Evolutionary conservation across 176 grass and related monocot species (phyloP).

Genomic region (Metroxylon sagu): DNA sequence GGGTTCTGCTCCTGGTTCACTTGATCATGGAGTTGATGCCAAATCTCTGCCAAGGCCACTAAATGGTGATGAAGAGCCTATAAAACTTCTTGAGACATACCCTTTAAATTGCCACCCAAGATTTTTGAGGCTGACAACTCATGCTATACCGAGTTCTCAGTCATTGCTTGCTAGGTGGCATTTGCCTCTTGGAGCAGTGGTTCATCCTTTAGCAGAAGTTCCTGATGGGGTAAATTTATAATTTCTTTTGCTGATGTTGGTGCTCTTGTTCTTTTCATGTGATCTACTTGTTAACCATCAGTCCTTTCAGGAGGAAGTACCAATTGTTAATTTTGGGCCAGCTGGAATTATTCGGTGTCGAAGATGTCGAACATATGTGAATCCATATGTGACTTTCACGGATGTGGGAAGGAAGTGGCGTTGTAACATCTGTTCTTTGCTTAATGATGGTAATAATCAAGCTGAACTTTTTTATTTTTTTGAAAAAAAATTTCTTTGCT

Average conservation of each 20-base stretch:
- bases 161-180: conserved; percentile 88
- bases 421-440: conserved; percentile 91
- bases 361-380: conserved; percentile 96
- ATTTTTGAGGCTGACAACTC: conserved; percentile 84
- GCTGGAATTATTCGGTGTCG: conserved; percentile 83
- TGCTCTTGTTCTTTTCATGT: too few relatives aligned
- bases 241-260: too few relatives aligned
- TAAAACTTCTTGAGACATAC: conserved; percentile 50
- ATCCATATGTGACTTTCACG: conserved; percentile 80
- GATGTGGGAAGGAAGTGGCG: conserved; percentile 96
- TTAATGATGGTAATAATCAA: conserved; percentile 65
- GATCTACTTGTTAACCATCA: too few relatives aligned
- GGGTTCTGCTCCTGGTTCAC: conserved; percentile 56
- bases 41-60: conserved; percentile 77
- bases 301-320: conserved; percentile 65
- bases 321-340: conserved; percentile 72
- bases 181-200: conserved; percentile 81
- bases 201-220: conserved; percentile 73
- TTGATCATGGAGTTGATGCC: conserved; percentile 58
- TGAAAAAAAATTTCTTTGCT: conserved; percentile 34
- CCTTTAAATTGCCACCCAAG: conserved; percentile 83
- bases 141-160: conserved; percentile 75
- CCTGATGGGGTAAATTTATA: conserved; percentile 78
- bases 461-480: too few relatives aligned
- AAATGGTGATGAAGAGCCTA: conserved; percentile 60